Evolutionary conservation across 306 rosid genomes (phyloP).

Genomic region (Amphicarpaea edgeworthii): DNA sequence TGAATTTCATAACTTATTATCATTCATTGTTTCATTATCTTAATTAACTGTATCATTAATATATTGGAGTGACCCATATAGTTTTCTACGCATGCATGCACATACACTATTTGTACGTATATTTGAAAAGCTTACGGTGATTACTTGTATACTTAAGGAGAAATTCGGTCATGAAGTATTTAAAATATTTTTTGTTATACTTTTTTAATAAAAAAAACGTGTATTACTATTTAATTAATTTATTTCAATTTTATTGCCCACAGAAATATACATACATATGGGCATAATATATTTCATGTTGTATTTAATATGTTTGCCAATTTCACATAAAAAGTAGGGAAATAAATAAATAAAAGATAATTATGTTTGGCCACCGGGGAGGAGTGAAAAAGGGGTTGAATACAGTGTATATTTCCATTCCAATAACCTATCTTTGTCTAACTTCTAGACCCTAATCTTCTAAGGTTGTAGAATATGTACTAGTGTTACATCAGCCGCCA

Average conservation of each 20-base stretch:
- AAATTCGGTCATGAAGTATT: neutral
- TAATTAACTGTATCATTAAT: neutral
- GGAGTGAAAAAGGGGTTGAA: slow-evolving; percentile 12
- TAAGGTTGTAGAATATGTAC: slow-evolving; percentile 18
- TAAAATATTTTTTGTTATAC: too few species aligned
- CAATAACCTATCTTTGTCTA: slow-evolving; percentile 44
- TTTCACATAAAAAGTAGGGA: neutral
- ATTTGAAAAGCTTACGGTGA: neutral
- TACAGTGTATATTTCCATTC: slow-evolving; percentile 44
- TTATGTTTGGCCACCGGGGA: neutral
- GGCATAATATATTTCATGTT: neutral
- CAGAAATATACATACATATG: neutral
- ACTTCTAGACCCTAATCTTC: slow-evolving; percentile 27
- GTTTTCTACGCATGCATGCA: neutral
- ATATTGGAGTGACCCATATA: neutral
- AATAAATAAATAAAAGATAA: neutral
- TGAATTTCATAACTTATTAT: neutral
- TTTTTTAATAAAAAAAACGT: too few species aligned
- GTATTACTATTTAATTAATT: neutral
- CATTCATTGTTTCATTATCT: neutral
- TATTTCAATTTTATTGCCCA: too few species aligned
- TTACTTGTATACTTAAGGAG: neutral
- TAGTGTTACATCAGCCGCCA: slow-evolving; percentile 53
- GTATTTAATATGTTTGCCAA: neutral
- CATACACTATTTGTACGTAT: neutral